Evolutionary conservation across 1,139 yeast species (phyloP).

Genomic region (Nematodospora anomalae): DNA sequence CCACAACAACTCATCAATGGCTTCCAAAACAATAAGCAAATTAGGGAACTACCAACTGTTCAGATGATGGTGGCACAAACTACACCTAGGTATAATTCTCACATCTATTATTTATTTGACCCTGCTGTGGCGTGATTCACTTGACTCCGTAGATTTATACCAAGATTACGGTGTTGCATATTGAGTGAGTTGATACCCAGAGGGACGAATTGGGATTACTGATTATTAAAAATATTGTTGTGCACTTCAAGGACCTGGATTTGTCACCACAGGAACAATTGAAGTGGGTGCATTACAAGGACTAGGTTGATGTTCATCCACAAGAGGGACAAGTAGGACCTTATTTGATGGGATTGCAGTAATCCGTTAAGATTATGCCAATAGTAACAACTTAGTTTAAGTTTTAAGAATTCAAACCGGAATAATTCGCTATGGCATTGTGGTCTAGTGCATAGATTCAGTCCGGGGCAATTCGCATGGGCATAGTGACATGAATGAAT

Average conservation of each 20-base stretch:
- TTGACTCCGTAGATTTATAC: slow-evolving; percentile 54
- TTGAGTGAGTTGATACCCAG: slow-evolving; percentile 51
- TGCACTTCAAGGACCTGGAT: slow-evolving; percentile 45
- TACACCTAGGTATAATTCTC: too few species aligned
- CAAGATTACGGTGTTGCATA: slow-evolving; percentile 56
- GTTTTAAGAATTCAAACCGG: slow-evolving; percentile 31
- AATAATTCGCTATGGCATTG: slow-evolving; percentile 40
- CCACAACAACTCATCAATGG: too few species aligned
- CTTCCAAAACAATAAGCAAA: too few species aligned
- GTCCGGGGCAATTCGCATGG: slow-evolving; percentile 39
- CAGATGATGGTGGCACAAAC: too few species aligned
- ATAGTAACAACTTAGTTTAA: slow-evolving; percentile 23
- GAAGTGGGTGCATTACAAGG: slow-evolving; percentile 44
- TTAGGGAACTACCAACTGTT: too few species aligned
- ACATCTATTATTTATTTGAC: too few species aligned
- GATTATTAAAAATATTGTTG: slow-evolving; percentile 45
- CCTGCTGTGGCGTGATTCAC: slow-evolving; percentile 49
- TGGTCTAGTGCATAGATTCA: slow-evolving; percentile 25
- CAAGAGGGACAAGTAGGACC: slow-evolving; percentile 37
- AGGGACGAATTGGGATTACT: slow-evolving; percentile 50
- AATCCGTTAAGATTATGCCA: slow-evolving; percentile 51
- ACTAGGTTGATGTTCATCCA: slow-evolving; percentile 45
- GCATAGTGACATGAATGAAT: slow-evolving; percentile 39
- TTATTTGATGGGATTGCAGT: slow-evolving; percentile 42
- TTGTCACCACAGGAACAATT: slow-evolving; percentile 47